Evolutionary conservation across 768 basidiomycete species (phyloP).

Genomic region (Gloeopeniophorella convolvens): DNA sequence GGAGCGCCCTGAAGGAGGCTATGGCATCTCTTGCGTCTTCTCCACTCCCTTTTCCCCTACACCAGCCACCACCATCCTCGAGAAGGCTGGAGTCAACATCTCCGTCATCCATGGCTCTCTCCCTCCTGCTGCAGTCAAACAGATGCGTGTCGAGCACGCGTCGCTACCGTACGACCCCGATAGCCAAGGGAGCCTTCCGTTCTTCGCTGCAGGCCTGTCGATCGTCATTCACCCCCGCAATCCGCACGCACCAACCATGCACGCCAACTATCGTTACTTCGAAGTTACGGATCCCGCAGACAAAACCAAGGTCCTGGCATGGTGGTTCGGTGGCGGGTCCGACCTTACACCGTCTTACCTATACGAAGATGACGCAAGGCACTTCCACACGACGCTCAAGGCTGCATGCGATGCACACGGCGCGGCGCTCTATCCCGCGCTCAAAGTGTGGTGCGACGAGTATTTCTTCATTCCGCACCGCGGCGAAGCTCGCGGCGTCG

Average conservation of each 20-base stretch:
- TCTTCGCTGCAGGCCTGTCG: conserved; percentile 89
- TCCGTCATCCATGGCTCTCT: conserved; percentile 85
- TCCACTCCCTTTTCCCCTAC: conserved; percentile 34
- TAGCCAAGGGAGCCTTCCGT: conserved; percentile 63
- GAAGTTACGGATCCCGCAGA: conserved; percentile 52
- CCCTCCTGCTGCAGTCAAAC: conserved; percentile 82
- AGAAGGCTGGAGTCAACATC: conserved; percentile 96
- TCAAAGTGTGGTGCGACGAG: conserved; percentile 97
- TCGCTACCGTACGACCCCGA: conserved; percentile 60
- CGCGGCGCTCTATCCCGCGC: conserved; percentile 56
- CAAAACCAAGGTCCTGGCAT: conserved; percentile 56
- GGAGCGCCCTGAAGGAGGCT: conserved; percentile 64
- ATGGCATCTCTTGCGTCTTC: conserved; percentile 84
- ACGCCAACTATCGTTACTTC: conserved; percentile 97
- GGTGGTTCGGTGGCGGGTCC: conserved; percentile 98
- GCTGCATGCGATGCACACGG: conserved; percentile 71
- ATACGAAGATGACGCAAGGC: conserved; percentile 75
- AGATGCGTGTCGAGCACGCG: conserved; percentile 92
- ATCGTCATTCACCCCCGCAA: conserved; percentile 93
- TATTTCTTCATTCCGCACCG: conserved; percentile 95
- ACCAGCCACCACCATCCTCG: conserved; percentile 49
- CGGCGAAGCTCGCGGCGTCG: conserved; percentile 78
- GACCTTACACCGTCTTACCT: conserved; percentile 95
- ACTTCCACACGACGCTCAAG: conserved; percentile 81
- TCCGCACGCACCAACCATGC: conserved; percentile 89